Conservation (phyloP, 1,284 basidiomycete genomes). For the Cryptococcus deneoformans region DNA sequence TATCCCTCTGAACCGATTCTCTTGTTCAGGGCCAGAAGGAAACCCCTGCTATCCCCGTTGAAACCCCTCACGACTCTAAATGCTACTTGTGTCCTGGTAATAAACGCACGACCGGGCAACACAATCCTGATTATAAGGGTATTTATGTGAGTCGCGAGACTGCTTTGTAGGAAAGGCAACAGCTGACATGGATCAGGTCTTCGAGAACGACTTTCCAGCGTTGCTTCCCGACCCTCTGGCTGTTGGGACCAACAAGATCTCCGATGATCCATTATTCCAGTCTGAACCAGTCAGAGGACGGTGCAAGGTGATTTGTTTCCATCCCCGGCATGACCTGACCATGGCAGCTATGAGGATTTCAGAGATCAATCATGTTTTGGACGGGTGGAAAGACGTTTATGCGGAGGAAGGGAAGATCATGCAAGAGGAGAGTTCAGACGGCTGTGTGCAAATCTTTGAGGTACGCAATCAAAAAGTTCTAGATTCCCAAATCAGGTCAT, state of each 20-base stretch:
- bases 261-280: constrained; percentile 62
- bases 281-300: constrained; percentile 72
- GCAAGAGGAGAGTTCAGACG: constrained; percentile 50
- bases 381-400: constrained; percentile 74
- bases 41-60: constrained; percentile 55
- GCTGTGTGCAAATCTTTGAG: constrained; percentile 88
- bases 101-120: constrained; percentile 65
- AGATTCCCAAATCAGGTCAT: not conserved
- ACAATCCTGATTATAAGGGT: constrained; percentile 66
- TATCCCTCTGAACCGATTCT: not conserved
- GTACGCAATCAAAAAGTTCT: constrained; percentile 47
- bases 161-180: not conserved
- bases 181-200: constrained; percentile 46
- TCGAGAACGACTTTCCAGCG: constrained; percentile 82
- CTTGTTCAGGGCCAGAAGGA: constrained; percentile 69
- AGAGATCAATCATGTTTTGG: constrained; percentile 69
- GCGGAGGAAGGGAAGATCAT: constrained; percentile 55
- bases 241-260: constrained; percentile 51
- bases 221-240: constrained; percentile 56
- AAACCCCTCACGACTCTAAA: constrained; percentile 68
- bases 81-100: constrained; percentile 95
- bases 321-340: constrained; percentile 87
- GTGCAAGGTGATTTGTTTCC: constrained; percentile 89
- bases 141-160: constrained; percentile 55
- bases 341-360: constrained; percentile 65